These are phyloP conservation scores for Coniochaeta sp. DNA, from an alignment of 2,329 filamentous ascomycete genomes.

Conservation along the genomic window DNA sequence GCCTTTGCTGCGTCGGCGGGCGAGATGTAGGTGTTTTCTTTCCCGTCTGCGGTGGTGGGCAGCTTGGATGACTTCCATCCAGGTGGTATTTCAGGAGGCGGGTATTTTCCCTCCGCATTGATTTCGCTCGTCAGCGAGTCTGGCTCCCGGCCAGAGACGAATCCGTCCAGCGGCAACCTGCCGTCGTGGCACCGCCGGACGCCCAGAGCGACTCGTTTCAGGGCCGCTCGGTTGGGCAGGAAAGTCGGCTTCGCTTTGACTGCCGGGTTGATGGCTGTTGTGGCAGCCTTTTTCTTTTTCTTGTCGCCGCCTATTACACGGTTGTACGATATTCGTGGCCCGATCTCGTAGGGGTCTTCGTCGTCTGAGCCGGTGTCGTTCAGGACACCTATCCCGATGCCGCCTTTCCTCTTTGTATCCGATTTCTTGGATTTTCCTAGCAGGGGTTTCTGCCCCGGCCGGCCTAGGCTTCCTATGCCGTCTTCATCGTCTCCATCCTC, in stretches of 20 bases:
- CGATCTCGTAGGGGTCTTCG: constrained; percentile 88
- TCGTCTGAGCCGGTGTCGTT: constrained; percentile 95
- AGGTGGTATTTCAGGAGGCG: constrained; percentile 59
- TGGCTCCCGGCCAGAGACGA: constrained; percentile 57
- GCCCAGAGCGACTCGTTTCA: constrained; percentile 31
- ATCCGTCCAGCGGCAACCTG: constrained; percentile 71
- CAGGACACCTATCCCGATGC: constrained; percentile 80
- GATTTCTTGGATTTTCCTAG: constrained; percentile 42
- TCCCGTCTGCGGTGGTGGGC: constrained; percentile 23
- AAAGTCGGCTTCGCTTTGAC: constrained; percentile 66
- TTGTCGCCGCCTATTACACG: constrained; percentile 74
- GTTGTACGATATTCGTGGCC: constrained; percentile 84
- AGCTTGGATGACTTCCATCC: constrained; percentile 65
- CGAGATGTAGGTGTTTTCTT: constrained; percentile 47
- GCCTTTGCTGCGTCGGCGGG: constrained; percentile 71
- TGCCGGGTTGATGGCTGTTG: constrained; percentile 54
- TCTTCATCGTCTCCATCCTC: constrained; percentile 39
- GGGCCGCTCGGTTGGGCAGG: constrained; percentile 56
- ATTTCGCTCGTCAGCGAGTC: constrained; percentile 39
- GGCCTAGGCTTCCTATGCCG: constrained; percentile 16
- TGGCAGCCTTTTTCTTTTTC: constrained; percentile 62
- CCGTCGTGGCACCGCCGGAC: constrained; percentile 76
- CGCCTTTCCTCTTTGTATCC: constrained; percentile 45
- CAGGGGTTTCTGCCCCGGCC: constrained; percentile 13
- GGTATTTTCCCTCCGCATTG: constrained; percentile 40